Evolutionary conservation across 805 yeast genomes (phyloP).

Genomic region (Tetrapisispora taiwanensis): DNA sequence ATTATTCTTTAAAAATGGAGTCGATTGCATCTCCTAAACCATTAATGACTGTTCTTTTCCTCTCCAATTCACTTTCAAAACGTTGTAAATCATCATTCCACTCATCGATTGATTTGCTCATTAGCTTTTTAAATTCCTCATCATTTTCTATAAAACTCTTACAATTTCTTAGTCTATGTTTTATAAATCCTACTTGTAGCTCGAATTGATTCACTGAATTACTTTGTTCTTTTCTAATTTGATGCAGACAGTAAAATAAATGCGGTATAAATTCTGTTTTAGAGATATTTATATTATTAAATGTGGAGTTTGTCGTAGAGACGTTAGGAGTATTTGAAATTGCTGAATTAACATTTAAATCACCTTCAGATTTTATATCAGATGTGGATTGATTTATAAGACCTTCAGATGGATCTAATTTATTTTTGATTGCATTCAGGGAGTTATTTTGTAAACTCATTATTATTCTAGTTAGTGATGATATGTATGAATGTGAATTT

Average conservation of each 20-base stretch:
- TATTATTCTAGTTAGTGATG: background rate
- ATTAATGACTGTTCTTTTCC: slow-evolving; percentile 15
- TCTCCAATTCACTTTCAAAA: slow-evolving; percentile 19
- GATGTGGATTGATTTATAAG: background rate
- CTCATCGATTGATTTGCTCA: slow-evolving; percentile 20
- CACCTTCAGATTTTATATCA: background rate
- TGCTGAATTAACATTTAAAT: background rate
- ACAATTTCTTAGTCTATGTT: slow-evolving; percentile 24
- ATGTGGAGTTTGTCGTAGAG: background rate
- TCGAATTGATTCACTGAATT: slow-evolving; percentile 25
- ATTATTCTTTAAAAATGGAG: background rate
- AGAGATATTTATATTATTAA: background rate
- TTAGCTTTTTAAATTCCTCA: slow-evolving; percentile 20
- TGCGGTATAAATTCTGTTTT: slow-evolving; percentile 26
- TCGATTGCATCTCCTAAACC: slow-evolving; percentile 8
- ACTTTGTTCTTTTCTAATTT: slow-evolving; percentile 26
- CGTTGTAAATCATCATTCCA: slow-evolving; percentile 21
- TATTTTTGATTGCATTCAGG: background rate
- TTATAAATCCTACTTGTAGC: slow-evolving; percentile 24
- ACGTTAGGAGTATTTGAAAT: background rate
- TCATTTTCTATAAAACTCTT: slow-evolving; percentile 22
- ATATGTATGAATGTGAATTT: no score
- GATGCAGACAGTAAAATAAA: slow-evolving; percentile 24
- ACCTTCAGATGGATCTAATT: background rate
- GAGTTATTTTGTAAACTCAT: slow-evolving; percentile 3